Evolutionary conservation across 805 yeast species (phyloP), one percentile per base, ranked within the genome.

Genomic region (Teunomyces pallodes): DNA sequence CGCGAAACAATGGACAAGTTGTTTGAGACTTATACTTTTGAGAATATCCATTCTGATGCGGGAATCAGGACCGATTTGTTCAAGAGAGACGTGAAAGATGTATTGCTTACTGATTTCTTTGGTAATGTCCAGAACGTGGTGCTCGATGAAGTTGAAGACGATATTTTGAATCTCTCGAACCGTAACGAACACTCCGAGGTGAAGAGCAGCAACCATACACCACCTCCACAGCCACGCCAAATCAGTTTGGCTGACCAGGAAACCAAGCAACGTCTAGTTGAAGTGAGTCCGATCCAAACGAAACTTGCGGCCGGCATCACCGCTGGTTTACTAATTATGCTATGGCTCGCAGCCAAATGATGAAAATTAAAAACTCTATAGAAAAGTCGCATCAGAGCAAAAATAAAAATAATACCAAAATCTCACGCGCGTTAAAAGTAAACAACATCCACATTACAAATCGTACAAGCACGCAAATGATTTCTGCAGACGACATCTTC

Each of bases 11-110:
- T 94, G 61, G 84, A 86, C 59, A 96, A 92, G 60, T 72, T 94
- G 53, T 88, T 94, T 59, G 91, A 82, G 48, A 86, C 85, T 16
- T 92, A 90, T 64, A 86, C 92, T 6, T 86, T 83, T 57, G 96
- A 82, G 50, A 83, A 86, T 54, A 87, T 94, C 28, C 97, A 90
- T 62, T 90, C 97, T 1, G 84, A 87, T 58, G 92, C 96, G 1
- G 99, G 99, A n/a, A 83, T 94, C 33, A 77, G 96, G 54, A 81
- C 90, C 0, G 97, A 91, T 62, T 68, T 88, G 50, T 89, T 82
- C 66, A 65, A 77, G 39, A 77, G 95, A 58, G 80, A 86, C 52
- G 71, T 83, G 41, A 69, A 76, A 3, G 81, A 86, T 36, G 96
- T 90, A 3, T 69, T 82, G 46, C 79, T 94, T 54, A 91, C 98